Conservation (phyloP, 805 yeast genomes). For the Teunomyces lycoperdinae region DNA sequence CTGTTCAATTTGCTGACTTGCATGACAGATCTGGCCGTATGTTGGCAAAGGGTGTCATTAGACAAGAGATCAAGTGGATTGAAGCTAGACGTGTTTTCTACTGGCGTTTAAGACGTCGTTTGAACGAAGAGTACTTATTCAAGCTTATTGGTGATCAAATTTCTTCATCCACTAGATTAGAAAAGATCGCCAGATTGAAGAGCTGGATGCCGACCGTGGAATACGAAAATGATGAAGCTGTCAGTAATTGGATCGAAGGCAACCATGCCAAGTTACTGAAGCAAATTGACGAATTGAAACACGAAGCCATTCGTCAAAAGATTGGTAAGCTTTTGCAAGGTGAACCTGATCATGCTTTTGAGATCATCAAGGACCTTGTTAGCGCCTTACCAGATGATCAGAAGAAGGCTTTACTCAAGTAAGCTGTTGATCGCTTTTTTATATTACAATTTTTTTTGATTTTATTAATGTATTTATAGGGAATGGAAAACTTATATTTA, state of each 20-base stretch:
- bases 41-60: slow-evolving; percentile 90
- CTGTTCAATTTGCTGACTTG: slow-evolving; percentile 95
- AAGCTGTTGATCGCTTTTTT: slow-evolving; percentile 6
- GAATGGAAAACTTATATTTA: slow-evolving; percentile 1
- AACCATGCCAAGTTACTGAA: slow-evolving; percentile 63
- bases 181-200: slow-evolving; percentile 81
- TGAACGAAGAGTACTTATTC: slow-evolving; percentile 86
- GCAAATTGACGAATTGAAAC: slow-evolving; percentile 59
- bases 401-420: slow-evolving; percentile 24
- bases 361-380: slow-evolving; percentile 36
- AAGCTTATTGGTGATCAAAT: slow-evolving; percentile 67
- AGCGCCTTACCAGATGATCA: slow-evolving; percentile 34
- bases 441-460: slow-evolving; percentile 2
- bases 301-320: slow-evolving; percentile 63
- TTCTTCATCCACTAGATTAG: slow-evolving; percentile 60
- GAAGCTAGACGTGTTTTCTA: slow-evolving; percentile 93
- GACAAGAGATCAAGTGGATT: slow-evolving; percentile 80
- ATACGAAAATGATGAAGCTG: slow-evolving; percentile 68
- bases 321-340: slow-evolving; percentile 50
- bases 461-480: slow-evolving; percentile 3
- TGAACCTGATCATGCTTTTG: slow-evolving; percentile 27
- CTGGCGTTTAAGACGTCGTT: slow-evolving; percentile 97
- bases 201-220: slow-evolving; percentile 81
- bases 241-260: slow-evolving; percentile 83
- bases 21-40: slow-evolving; percentile 98